Evolutionary conservation across 495 filamentous ascomycete species (phyloP).

Genomic region (Penicillium fimorum): DNA sequence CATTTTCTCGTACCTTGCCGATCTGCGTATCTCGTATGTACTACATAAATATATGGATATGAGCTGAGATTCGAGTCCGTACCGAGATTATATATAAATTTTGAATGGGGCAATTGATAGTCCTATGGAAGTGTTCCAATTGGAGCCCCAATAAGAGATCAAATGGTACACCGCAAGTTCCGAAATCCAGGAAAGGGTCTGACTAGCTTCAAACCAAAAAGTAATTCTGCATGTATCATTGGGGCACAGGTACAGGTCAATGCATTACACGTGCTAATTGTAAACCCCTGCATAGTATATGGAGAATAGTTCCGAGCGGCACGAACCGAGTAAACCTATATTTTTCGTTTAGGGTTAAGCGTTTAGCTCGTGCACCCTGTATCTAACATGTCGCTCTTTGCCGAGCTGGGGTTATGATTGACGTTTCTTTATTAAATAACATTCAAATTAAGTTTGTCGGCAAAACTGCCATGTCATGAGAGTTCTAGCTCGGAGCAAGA

Average conservation of each 20-base stretch:
- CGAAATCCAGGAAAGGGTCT: not conserved
- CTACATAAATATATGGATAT: too few species aligned
- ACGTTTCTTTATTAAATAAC: too few species aligned
- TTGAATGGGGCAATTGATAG: not conserved
- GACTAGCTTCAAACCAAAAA: not conserved
- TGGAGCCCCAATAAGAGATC: not conserved
- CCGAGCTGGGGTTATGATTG: not conserved
- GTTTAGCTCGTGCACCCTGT: too few species aligned
- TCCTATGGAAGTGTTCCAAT: not conserved
- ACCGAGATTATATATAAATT: not conserved
- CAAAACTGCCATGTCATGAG: not conserved
- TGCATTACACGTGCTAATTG: constrained; percentile 2
- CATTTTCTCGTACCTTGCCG: not conserved
- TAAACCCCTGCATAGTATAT: constrained; percentile 3
- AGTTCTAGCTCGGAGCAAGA: not conserved
- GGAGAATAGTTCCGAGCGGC: constrained; percentile 9
- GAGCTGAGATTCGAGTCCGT: not conserved
- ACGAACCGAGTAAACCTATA: constrained; percentile 4
- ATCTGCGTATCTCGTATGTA: not conserved
- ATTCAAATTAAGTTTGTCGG: constrained; percentile 2
- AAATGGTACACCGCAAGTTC: not conserved
- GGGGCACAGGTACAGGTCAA: not conserved
- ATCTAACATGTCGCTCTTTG: not conserved
- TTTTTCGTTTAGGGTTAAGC: constrained; percentile 5
- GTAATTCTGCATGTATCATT: constrained; percentile 1